Conservation (phyloP, 495 filamentous ascomycete genomes). For the Cladorrhinum samala region DNA sequence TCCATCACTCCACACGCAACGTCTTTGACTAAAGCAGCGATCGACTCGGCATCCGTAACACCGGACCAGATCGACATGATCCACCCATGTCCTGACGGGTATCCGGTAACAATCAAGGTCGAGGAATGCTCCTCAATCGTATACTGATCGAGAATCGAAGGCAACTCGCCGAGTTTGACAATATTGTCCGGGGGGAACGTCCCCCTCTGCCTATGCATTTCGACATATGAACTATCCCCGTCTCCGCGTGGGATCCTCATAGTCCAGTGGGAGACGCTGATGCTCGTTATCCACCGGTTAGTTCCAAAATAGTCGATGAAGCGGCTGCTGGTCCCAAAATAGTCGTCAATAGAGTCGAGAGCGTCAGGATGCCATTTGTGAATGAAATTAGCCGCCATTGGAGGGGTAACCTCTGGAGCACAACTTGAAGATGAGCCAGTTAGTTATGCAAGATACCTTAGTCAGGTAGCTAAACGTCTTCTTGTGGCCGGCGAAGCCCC, state of each 20-base stretch:
- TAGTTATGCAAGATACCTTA: too few species aligned
- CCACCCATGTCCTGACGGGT: slow-evolving; percentile 8
- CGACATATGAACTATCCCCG: neutral
- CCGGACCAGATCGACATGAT: slow-evolving; percentile 8
- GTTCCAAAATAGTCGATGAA: slow-evolving; percentile 9
- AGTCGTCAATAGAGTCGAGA: slow-evolving; percentile 2
- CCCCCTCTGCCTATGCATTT: slow-evolving; percentile 10
- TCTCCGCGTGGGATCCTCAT: slow-evolving; percentile 6
- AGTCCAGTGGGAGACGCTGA: slow-evolving; percentile 13
- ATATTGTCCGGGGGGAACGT: slow-evolving; percentile 15
- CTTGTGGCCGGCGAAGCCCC: too few species aligned
- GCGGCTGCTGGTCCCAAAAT: slow-evolving; percentile 11
- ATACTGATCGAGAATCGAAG: slow-evolving; percentile 1
- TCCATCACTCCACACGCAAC: neutral
- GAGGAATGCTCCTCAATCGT: slow-evolving; percentile 10
- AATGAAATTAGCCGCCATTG: slow-evolving; percentile 3
- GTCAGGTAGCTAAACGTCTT: too few species aligned
- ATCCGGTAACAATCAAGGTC: slow-evolving; percentile 5
- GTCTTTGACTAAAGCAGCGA: neutral
- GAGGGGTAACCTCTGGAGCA: slow-evolving; percentile 2
- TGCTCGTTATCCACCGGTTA: slow-evolving; percentile 9
- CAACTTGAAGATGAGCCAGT: slow-evolving; percentile 1
- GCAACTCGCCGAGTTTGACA: slow-evolving; percentile 2
- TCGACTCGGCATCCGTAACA: neutral
- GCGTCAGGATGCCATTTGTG: slow-evolving; percentile 15